A percentile compares a stretch with the other conserved stretches of the same genome.
Conservation (phyloP, 2,329 filamentous ascomycete genomes). For the Scytalidium lignicola region DNA sequence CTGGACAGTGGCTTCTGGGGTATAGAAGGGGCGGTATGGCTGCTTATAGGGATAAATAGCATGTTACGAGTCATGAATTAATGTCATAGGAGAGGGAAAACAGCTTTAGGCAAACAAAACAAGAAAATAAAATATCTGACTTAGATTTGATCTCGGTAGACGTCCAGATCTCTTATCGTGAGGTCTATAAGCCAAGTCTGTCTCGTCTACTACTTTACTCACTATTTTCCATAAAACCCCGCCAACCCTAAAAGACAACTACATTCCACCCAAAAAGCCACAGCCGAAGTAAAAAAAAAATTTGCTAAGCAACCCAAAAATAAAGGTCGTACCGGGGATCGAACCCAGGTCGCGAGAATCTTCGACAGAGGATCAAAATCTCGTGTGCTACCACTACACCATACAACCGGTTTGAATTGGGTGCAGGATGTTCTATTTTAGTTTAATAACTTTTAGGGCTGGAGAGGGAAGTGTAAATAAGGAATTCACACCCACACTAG, state of each 20-base stretch:
- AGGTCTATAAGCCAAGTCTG: too few species aligned
- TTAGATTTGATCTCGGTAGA: too few species aligned
- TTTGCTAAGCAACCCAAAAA: not conserved
- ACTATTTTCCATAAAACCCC: too few species aligned
- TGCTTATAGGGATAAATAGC: not conserved
- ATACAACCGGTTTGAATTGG: not conserved
- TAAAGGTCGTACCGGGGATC: not conserved
- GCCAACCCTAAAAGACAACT: too few species aligned
- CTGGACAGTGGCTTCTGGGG: not conserved
- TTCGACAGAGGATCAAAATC: not conserved
- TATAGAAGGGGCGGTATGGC: not conserved
- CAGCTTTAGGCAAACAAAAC: not conserved
- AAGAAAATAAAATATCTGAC: not conserved
- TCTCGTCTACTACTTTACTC: too few species aligned
- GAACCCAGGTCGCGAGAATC: not conserved
- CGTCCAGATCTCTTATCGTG: too few species aligned
- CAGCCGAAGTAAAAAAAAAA: too few species aligned
- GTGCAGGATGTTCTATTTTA: not conserved
- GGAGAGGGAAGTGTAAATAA: not conserved
- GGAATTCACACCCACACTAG: too few species aligned
- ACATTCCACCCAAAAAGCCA: too few species aligned
- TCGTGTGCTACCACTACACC: not conserved
- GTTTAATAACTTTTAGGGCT: not conserved
- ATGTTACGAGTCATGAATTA: not conserved
- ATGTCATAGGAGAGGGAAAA: not conserved